Percentiles rank a stretch among this genome's conserved stretches.
phyloP scores from a whole-genome alignment of 2,329 filamentous ascomycete species.

The Mycogone perniciosa region DNA sequence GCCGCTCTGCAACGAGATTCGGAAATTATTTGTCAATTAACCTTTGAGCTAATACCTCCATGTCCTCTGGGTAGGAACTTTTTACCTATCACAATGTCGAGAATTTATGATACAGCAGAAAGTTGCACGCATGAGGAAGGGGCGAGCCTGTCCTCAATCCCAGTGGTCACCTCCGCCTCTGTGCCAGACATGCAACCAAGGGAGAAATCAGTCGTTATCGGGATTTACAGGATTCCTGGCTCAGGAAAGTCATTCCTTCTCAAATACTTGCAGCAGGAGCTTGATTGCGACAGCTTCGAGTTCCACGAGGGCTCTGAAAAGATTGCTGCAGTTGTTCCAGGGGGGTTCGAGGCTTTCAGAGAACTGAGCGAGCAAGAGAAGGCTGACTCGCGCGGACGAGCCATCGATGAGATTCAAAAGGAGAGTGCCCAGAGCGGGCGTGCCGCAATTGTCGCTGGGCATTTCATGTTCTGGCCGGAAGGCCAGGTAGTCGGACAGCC shows the following conservation, averaged over 20 bases:
- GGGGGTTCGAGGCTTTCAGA: constrained; percentile 44
- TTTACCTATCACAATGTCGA: too few species aligned
- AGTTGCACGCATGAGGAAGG: too few species aligned
- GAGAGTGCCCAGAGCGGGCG: constrained; percentile 28
- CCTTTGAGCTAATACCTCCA: too few species aligned
- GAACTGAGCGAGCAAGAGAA: constrained; percentile 31
- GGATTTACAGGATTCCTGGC: constrained; percentile 49
- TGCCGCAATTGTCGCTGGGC: constrained; percentile 45
- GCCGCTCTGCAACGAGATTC: too few species aligned
- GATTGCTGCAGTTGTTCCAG: constrained; percentile 36
- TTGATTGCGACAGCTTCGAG: constrained; percentile 29
- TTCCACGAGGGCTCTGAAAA: constrained; percentile 49
- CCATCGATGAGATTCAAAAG: constrained; percentile 39
- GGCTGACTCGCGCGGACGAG: constrained; percentile 31
- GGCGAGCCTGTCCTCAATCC: too few species aligned
- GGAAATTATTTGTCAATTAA: too few species aligned
- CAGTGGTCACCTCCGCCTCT: too few species aligned
- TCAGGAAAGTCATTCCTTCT: constrained; percentile 47
- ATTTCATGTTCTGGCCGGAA: constrained; percentile 49
- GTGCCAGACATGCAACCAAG: too few species aligned
- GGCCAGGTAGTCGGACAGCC: constrained; percentile 21
- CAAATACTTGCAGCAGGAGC: constrained; percentile 29
- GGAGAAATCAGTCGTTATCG: constrained; percentile 38
- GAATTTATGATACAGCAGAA: too few species aligned
- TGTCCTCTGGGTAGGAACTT: too few species aligned